Base-by-base conservation (phyloP, 805 yeast genomes). In the Wickerhamomyces alni region DNA sequence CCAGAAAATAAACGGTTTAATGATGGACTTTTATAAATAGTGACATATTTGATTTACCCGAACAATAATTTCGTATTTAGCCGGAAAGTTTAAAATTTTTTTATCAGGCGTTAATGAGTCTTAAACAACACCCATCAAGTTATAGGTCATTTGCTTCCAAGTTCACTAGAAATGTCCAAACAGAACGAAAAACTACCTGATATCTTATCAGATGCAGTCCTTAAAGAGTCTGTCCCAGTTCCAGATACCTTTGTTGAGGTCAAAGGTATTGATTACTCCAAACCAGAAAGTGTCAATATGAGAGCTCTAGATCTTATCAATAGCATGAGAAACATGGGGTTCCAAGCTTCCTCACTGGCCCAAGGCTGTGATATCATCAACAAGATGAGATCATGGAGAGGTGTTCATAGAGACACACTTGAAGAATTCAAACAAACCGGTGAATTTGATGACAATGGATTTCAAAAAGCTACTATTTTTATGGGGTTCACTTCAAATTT, bases 401-500 rank as follows among this genome's bases (percentile, higher is more conserved):
- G 98, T 40, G 75, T 75, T 42, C 85, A 85, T 54, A 75, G 65
- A 27, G 80, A 77, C 36, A 79, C 74, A 35, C 65, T 84, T 36
- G 81, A 74, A 37, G 94, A 82, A 39, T 87, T 82, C 56, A 76
- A 75, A 33, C 74, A 69, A 51, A 80, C 78, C 41, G 94, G 94
- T 34, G 79, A 76, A 47, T 85, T 83, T 57, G 94, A 85, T 58
- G 87, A 77, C 3, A 66, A 74, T 8, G 94, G 94, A 17, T 72
- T 61, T 51, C 96, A 86, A 60, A 85, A 82, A 57, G 74, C 96
- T 22, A 93, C 99, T 7, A 82, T 93, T 38, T 93, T 93, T 58
- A 70, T 93, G 75, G 99, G 99, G 28, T 93, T 83, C 66, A 93
- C 99, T 33, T 91, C 98, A 9, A 93, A 93, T 63, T 75, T 93